Base-by-base conservation (phyloP, 2,329 filamentous ascomycete species). In the Tolypocladium inflatum region DNA sequence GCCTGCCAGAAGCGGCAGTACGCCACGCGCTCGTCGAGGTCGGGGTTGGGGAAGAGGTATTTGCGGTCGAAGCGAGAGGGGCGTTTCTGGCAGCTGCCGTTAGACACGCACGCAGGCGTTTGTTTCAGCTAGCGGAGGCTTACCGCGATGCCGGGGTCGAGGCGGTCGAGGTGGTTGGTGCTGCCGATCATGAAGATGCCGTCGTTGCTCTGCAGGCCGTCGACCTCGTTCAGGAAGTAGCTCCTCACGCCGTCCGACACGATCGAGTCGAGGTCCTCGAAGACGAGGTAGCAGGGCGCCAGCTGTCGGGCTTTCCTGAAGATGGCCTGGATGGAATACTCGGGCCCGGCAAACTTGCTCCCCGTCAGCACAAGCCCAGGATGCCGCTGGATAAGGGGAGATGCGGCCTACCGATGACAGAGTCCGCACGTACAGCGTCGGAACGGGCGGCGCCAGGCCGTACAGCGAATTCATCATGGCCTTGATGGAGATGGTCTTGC, bases 191-290 rank as follows among this genome's bases (percentile, higher is more conserved):
- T 87, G 63, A 89, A 80, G 56, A 89, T 88, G 13, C 87, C 87
- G 62, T 89, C 83, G 62, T 90, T 90, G 61, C 77, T 80, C 63
- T 83, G 81, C 13, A 90, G 79, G 0, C 87, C 87, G 61, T 90
- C 87, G 3, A 89, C 82, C 69, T 89, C 85, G 66, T 89, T 90
- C 54, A 89, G 76, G 71, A 90, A 90, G 73, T 88, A 89, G 56
- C 80, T 84, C 35, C 86, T 77, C 17, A 86, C 82, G 2, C 67
- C 62, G 57, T 85, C 80, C 13, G 77, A 78, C 51, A 90, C 80
- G 39, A 89, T 79, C 10, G 81, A 84, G 67, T 90, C 87, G 6
- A 90, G 77, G 62, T 90, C 87, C 68, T 90, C 87, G 59, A 90
- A 87, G 45, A 90, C 82, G 4, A 90, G 78, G 60, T 88, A 81